phyloP scores from a whole-genome alignment of 1,284 basidiomycete species.

The Ceratobasidium theobromae region DNA sequence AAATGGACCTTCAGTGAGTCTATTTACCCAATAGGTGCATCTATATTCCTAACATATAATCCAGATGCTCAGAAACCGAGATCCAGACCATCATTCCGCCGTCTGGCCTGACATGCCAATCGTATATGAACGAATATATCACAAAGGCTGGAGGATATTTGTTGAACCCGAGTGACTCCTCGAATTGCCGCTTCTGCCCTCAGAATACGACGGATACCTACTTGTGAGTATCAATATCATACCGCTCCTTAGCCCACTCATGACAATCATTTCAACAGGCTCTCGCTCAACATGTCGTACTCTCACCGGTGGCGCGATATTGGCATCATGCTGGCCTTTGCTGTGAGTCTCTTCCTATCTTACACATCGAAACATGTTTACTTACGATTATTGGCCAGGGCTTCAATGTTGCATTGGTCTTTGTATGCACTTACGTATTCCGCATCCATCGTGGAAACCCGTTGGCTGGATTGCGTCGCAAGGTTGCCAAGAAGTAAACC shows the following conservation, averaged over 20 bases:
- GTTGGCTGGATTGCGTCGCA: background rate
- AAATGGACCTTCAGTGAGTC: conserved; percentile 1
- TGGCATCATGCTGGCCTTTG: conserved; percentile 64
- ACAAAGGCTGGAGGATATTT: conserved; percentile 72
- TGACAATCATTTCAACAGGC: conserved; percentile 47
- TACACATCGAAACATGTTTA: conserved; percentile 37
- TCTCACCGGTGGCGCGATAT: conserved; percentile 69
- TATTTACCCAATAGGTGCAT: conserved; percentile 38
- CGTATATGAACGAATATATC: conserved; percentile 72
- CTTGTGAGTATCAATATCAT: background rate
- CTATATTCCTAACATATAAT: conserved; percentile 44
- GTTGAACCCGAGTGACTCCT: conserved; percentile 64
- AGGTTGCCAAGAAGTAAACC: background rate
- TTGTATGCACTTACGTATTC: conserved; percentile 13
- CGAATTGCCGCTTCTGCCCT: conserved; percentile 61
- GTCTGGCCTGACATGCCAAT: conserved; percentile 66
- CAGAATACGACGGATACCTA: conserved; percentile 52
- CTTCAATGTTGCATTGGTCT: conserved; percentile 13
- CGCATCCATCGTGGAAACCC: conserved; percentile 11
- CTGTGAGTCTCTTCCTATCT: conserved; percentile 38
- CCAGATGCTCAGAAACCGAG: conserved; percentile 62
- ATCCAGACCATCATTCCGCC: conserved; percentile 74
- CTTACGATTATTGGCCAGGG: background rate
- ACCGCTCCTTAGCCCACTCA: background rate
- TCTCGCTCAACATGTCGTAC: conserved; percentile 72